A percentile compares a stretch with the other conserved stretches of the same genome.
Evolutionary conservation across 2,329 filamentous ascomycete species (phyloP).

Genomic region (Neofusicoccum laricinum): DNA sequence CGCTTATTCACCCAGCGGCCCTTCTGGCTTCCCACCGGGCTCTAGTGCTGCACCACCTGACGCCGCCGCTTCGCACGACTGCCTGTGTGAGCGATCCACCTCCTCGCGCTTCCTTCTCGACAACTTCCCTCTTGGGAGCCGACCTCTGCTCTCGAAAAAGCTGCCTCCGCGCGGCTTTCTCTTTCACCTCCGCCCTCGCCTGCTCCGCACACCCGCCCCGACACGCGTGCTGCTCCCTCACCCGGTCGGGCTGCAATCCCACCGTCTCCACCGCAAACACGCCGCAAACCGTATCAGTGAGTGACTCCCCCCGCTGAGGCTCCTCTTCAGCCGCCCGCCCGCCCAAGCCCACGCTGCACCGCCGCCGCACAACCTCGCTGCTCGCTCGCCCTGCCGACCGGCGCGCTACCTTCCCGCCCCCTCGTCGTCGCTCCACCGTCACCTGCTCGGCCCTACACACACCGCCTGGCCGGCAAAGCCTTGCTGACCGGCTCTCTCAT

Average conservation of each 20-base stretch:
- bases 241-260: constrained; percentile 15
- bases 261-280: constrained; percentile 14
- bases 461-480: constrained; percentile 43
- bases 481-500: constrained; percentile 36
- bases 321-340: constrained; percentile 18
- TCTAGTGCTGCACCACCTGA: constrained; percentile 14
- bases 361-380: constrained; percentile 18
- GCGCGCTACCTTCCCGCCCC: constrained; percentile 16
- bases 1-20: constrained; percentile 9
- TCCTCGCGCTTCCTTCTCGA: constrained; percentile 11
- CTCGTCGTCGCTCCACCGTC: constrained; percentile 19
- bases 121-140: not conserved
- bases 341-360: constrained; percentile 3
- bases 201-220: not conserved
- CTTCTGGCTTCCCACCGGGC: not conserved
- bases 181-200: not conserved
- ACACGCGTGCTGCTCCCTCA: not conserved
- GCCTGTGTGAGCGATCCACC: constrained; percentile 10
- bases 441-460: constrained; percentile 36
- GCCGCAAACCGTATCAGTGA: constrained; percentile 7
- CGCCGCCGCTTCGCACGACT: not conserved
- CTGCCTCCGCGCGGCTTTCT: not conserved
- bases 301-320: constrained; percentile 20
- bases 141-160: not conserved
- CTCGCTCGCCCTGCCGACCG: not conserved